Evolutionary conservation across 306 rosid genomes (phyloP), one percentile per base, ranked within the genome.

Genomic region (Prunus fruticosa): DNA sequence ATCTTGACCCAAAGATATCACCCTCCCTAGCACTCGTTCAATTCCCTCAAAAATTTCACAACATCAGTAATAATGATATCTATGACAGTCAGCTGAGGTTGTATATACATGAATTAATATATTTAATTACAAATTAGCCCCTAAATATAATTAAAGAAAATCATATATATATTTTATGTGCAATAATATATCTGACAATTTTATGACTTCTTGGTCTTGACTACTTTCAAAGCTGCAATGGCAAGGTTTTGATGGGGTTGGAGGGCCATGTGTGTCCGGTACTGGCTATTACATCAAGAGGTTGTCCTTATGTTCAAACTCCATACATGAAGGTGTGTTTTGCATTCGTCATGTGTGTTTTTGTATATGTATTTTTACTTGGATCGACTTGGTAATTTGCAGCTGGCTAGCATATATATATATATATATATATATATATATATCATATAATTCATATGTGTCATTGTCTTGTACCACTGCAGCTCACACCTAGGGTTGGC

Each of bases 181-280:
- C 60, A 53, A 32, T 50, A 53, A 32, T 50, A 6, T 19, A 18
- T 18, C 18, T 0, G 38, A 6, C 13, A 73, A 18, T 46, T 13
- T 73, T 73, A 1, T 25, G n/a, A 23, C 3, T 46, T 10, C 34
- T 63, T 54, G 61, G 23, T 45, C 13, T 54, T 64, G 49, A 45
- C 14, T 3, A 19, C 3, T 6, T 22, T 22, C 20, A 22, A 58
- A 89, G 91, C 32, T 84, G 46, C 79, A 13, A 63, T 89, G 87
- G 87, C 84, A 25, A 73, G 93, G 93, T 34, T 47, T 79, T 75
- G 89, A 87, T 50, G 93, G 96, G 72, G 87, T 87, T 56, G 67
- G 74, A 72, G 93, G 96, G 71, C 96, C 93, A 11, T 76, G 76
- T 8, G 25, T 91, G 81, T 82, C 85, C 4, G 96, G 93, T 34